Base-by-base conservation (phyloP, 345 rosid genomes). In the Acer negundo region DNA sequence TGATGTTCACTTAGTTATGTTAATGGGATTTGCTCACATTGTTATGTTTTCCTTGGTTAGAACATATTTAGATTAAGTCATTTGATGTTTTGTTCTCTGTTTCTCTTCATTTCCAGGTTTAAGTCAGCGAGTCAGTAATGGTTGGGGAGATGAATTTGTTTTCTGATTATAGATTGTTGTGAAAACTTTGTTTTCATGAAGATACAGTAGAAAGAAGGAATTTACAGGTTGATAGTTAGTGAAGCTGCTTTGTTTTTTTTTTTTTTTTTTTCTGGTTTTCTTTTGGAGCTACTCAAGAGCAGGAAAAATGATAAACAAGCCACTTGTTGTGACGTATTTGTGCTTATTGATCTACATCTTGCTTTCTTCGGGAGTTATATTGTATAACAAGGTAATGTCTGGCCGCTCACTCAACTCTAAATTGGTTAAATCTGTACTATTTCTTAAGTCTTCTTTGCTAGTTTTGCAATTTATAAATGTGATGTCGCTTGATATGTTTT, bases 351-450 rank as follows among this genome's bases (percentile, higher is more conserved):
- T 93, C 86, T 97, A 94, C 91, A 85, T 95, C 83, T 13, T 90
- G 40, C 98, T 95, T 67, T 95, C 98, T 7, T 95, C 97, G 1
- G 97, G 92, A 67, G 99, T 97, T 72, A 97, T 97, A 75, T 80
- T 97, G 80, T 97, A 97, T 78, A 97, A 97, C 89, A 97, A 97
- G 97, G 98, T 92, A 84, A 82, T 61, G 20, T 26, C 49, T 15
- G 1, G 9, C 53, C 4, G 40, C 19, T 62, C n/a, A 26, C 58
- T 28, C 19, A 4, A 22, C 53, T 23, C 22, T 23, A 38, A n/a
- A 55, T 51, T 17, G 53, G 15, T 23, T 23, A 22, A 23, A 10
- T 10, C 2, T 20, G 7, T 72, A 12, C 61, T 38, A 0, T 19
- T 17, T 31, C 16, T 28, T 70, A 3, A 1, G 42, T 23, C n/a